phyloP scores from a whole-genome alignment of 1,284 basidiomycete species.

The Neolentinus lepideus region DNA sequence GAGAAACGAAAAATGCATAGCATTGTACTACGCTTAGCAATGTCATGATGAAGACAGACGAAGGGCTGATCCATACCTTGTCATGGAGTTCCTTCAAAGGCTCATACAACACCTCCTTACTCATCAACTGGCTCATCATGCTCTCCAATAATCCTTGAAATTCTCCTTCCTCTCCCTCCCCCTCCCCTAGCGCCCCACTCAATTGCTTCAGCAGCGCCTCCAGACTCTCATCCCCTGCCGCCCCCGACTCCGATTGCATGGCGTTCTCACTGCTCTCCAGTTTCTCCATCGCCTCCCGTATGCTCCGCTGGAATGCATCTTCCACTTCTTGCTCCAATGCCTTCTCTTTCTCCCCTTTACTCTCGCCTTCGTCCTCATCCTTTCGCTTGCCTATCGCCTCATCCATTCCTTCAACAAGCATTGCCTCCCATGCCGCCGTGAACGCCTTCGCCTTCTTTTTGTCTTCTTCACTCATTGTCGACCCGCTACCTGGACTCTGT shows the following conservation, averaged over 20 bases:
- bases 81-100: conserved; percentile 85
- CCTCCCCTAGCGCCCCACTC: conserved; percentile 16
- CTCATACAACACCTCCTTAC: conserved; percentile 89
- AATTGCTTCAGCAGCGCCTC: conserved; percentile 44
- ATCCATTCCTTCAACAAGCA: conserved; percentile 67
- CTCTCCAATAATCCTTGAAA: conserved; percentile 76
- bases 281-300: conserved; percentile 76
- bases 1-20: conserved; percentile 5
- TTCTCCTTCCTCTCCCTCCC: conserved; percentile 45
- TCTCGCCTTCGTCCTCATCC: conserved; percentile 6
- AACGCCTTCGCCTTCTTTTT: conserved; percentile 38
- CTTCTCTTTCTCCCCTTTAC: conserved; percentile 12
- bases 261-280: conserved; percentile 60
- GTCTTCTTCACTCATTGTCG: conserved; percentile 21
- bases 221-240: conserved; percentile 31
- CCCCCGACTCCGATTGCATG: conserved; percentile 21
- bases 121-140: conserved; percentile 94
- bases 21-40: background rate
- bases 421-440: conserved; percentile 68
- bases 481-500: conserved; percentile 16
- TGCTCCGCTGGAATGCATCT: conserved; percentile 68
- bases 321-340: conserved; percentile 23
- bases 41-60: background rate
- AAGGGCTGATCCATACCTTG: conserved; percentile 46
- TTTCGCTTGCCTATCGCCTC: conserved; percentile 31